Evolutionary conservation across 768 basidiomycete genomes (phyloP), one percentile per base, ranked within the genome.

Genomic region (Cubamyces sp.): DNA sequence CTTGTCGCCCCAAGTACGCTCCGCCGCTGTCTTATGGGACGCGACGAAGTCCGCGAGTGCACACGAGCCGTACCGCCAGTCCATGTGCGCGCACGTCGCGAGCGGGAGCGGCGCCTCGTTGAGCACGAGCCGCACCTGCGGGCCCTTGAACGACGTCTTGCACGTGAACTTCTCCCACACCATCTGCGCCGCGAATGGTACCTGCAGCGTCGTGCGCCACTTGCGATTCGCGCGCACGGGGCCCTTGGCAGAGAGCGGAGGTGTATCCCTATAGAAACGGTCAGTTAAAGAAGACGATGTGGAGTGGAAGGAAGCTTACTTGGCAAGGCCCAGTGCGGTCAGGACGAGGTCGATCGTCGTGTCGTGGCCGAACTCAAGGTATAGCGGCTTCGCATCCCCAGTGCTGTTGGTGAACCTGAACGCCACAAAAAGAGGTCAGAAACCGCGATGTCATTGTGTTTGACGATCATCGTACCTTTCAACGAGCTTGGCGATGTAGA

Each of bases 171-270:
- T 73, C 66, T 80, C 78, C 79, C 77, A 81, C 26, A 76, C 64
- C 77, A 81, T 78, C 57, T 69, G 74, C 45, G 79, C 78, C 15
- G 70, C 79, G 60, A 81, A 81, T 34, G 80, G 80, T 16, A 77
- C 72, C 65, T 79, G 79, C 7, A 60, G 60, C 5, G 78, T 75
- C 30, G 78, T 80, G 51, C 71, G 71, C 69, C 75, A 81, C 48
- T 69, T 73, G 40, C 79, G 75, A 60, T 66, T 61, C 16, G 68
- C 37, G 64, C 30, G 25, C 21, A 64, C 67, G 60, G 69, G 74
- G 43, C 72, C 74, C 9, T 23, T 48, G 2, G 75, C 59, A 40
- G 68, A 60, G 34, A 79, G 74, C 30, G 74, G 73, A 0, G 59
- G 50, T 5, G 54, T 30, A 66, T 81, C 77, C 58, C 78, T 79